A percentile compares a stretch with the other conserved stretches of the same genome.
Conservation (phyloP, 2,329 filamentous ascomycete genomes). For the Curvularia spicifera region DNA sequence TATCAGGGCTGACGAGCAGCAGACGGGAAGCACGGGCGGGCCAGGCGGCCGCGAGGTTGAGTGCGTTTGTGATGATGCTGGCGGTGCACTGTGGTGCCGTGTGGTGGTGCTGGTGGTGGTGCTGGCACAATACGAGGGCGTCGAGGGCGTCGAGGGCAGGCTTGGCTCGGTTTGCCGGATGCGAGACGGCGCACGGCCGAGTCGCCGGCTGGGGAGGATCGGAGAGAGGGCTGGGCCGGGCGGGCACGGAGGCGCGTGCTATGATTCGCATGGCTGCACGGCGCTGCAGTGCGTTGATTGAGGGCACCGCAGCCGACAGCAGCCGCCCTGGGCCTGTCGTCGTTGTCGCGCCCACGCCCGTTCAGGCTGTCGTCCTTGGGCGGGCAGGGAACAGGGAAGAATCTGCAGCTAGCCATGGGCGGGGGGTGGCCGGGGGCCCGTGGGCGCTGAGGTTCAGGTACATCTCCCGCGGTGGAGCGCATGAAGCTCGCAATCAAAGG, state of each 20-base stretch:
- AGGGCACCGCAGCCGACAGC: conserved; percentile 32
- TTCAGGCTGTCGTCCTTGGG: conserved; percentile 11
- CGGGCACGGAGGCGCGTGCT: conserved; percentile 25
- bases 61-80: background rate
- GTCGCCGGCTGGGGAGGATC: conserved; percentile 19
- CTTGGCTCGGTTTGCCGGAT: conserved; percentile 31
- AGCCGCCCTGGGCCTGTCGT: conserved; percentile 22
- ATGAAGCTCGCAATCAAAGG: conserved; percentile 6
- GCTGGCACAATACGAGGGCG: conserved; percentile 10
- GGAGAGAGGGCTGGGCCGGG: conserved; percentile 26
- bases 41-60: too few relatives aligned
- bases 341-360: background rate
- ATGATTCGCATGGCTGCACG: conserved; percentile 33
- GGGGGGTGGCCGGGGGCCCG: conserved; percentile 25
- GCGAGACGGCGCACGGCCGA: conserved; percentile 21
- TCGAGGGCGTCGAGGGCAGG: conserved; percentile 22
- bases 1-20: conserved; percentile 22
- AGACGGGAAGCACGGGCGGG: conserved; percentile 4
- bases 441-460: conserved; percentile 36
- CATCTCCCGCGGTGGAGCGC: conserved; percentile 37
- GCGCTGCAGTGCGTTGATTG: conserved; percentile 36
- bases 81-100: background rate
- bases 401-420: conserved; percentile 30
- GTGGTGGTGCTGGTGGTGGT: background rate
- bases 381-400: conserved; percentile 15